phyloP scores from a whole-genome alignment of 148 eudicot species.

The Spergularia marina region DNA sequence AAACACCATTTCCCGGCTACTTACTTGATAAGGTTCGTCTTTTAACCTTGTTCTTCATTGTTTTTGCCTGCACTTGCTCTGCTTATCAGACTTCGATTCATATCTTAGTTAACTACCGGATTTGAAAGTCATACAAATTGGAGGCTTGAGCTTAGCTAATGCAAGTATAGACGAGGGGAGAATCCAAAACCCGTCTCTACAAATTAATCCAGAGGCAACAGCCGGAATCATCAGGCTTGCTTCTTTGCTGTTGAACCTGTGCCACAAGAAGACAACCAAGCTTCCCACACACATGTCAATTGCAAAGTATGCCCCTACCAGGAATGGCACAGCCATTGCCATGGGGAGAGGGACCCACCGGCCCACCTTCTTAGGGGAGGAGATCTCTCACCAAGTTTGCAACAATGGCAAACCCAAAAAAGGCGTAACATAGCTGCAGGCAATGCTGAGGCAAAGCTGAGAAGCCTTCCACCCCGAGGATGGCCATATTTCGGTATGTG shows the following conservation, averaged over 20 bases:
- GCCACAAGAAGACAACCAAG: conserved; percentile 45
- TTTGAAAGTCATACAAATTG: conserved; percentile 47
- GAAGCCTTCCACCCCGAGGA: conserved; percentile 57
- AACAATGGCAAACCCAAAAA: conserved; percentile 45
- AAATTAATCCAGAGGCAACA: conserved; percentile 67
- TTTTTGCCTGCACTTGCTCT: too few species aligned
- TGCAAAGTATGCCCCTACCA: conserved; percentile 55
- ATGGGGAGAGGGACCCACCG: conserved; percentile 60
- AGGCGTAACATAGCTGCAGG: conserved; percentile 50
- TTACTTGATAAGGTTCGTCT: too few species aligned
- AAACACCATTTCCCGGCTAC: too few species aligned
- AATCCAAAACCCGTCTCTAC: conserved; percentile 67
- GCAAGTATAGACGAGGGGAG: conserved; percentile 60
- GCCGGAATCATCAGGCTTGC: conserved; percentile 52
- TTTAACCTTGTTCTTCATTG: too few species aligned
- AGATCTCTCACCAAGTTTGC: conserved; percentile 47
- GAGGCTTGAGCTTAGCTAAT: conserved; percentile 47
- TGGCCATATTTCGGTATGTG: conserved; percentile 58
- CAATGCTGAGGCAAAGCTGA: conserved; percentile 64
- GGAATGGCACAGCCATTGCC: conserved; percentile 63
- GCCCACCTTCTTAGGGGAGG: conserved; percentile 32
- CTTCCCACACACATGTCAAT: conserved; percentile 66
- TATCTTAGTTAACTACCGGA: neutral
- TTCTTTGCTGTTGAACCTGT: conserved; percentile 35
- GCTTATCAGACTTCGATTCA: too few species aligned